These are phyloP conservation scores for Acer yangbiense DNA, from an alignment of 345 rosid species.

Conservation along the genomic window DNA sequence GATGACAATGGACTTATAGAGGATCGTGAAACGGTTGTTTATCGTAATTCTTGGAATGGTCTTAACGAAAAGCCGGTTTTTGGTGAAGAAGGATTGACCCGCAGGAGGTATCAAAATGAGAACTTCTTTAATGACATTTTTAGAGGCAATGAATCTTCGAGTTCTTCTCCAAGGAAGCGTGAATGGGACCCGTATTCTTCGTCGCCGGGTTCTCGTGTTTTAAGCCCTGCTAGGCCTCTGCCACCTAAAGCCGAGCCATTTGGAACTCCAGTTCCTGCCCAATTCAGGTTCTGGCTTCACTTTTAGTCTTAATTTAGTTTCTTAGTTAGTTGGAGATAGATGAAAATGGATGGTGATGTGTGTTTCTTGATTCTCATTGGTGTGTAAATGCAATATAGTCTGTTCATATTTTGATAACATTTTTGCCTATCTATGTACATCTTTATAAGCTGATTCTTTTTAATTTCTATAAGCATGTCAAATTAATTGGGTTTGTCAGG, in stretches of 20 bases:
- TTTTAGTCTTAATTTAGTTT: neutral
- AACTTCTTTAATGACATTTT: slow-evolving; percentile 84
- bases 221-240: slow-evolving; percentile 57
- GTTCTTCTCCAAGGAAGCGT: slow-evolving; percentile 51
- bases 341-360: too few species aligned
- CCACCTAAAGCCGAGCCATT: slow-evolving; percentile 55
- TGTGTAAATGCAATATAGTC: too few species aligned
- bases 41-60: slow-evolving; percentile 41
- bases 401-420: too few species aligned
- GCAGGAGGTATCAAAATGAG: slow-evolving; percentile 42
- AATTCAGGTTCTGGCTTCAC: slow-evolving; percentile 61
- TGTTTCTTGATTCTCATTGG: too few species aligned
- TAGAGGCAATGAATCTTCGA: slow-evolving; percentile 45
- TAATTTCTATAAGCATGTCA: neutral
- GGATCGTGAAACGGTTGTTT: slow-evolving; percentile 22
- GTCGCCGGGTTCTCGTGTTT: slow-evolving; percentile 52
- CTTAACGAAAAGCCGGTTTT: slow-evolving; percentile 70
- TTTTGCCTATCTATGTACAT: neutral
- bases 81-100: slow-evolving; percentile 52
- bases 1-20: slow-evolving; percentile 25
- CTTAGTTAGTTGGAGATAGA: neutral
- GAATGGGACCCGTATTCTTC: slow-evolving; percentile 47
- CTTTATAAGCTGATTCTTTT: neutral
- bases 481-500: neutral
- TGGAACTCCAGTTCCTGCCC: slow-evolving; percentile 49